Percentiles rank a stretch among this genome's conserved stretches.
Conservation (phyloP, 2,329 filamentous ascomycete genomes). For the Clarireedia monteithiana region DNA sequence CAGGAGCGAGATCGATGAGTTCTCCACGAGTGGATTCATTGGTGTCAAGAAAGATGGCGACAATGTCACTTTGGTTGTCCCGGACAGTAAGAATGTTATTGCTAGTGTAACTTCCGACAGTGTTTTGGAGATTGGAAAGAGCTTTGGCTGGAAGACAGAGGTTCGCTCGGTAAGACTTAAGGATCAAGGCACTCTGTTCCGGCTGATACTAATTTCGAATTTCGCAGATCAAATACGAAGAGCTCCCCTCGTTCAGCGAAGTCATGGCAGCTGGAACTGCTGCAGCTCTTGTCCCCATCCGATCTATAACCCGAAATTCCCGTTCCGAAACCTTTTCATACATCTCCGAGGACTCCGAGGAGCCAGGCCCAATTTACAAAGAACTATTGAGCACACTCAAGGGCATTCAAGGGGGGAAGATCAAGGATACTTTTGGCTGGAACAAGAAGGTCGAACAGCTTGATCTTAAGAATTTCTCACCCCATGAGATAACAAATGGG, state of each 20-base stretch:
- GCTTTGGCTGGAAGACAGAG: slow-evolving; percentile 81
- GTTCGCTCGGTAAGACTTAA: slow-evolving; percentile 51
- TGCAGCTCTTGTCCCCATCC: slow-evolving; percentile 83
- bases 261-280: slow-evolving; percentile 90
- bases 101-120: slow-evolving; percentile 78
- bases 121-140: slow-evolving; percentile 65
- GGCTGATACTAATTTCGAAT: not conserved
- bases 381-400: slow-evolving; percentile 71
- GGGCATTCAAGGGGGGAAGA: slow-evolving; percentile 76
- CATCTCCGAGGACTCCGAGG: slow-evolving; percentile 47
- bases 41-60: slow-evolving; percentile 54
- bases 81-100: slow-evolving; percentile 81
- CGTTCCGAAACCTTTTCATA: slow-evolving; percentile 46
- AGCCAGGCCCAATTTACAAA: slow-evolving; percentile 65
- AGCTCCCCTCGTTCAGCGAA: slow-evolving; percentile 57
- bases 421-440: slow-evolving; percentile 50
- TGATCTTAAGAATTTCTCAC: slow-evolving; percentile 23
- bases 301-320: slow-evolving; percentile 69
- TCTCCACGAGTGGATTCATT: slow-evolving; percentile 89
- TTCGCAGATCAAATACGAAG: slow-evolving; percentile 53
- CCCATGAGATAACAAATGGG: slow-evolving; percentile 17
- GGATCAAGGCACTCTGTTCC: no score
- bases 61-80: slow-evolving; percentile 56
- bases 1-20: slow-evolving; percentile 85
- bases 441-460: slow-evolving; percentile 25